These are phyloP conservation scores for Mycena latifolia DNA, from an alignment of 768 basidiomycete genomes.

Conservation along the genomic window DNA sequence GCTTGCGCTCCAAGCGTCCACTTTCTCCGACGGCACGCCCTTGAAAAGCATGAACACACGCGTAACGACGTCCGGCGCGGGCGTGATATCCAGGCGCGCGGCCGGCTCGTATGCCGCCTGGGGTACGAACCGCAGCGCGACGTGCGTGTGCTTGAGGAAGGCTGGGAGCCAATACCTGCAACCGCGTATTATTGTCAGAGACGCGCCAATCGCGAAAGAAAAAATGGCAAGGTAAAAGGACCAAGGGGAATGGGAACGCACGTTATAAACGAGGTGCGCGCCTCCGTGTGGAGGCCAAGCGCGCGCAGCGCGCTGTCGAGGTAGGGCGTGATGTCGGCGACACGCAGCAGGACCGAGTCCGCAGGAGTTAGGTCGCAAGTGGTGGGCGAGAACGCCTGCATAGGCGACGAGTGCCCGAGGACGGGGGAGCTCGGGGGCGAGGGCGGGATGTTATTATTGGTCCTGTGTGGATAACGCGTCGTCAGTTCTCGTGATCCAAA, in stretches of 20 bases:
- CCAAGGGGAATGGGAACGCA: constrained; percentile 32
- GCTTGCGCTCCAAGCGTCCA: constrained; percentile 37
- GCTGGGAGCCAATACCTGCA: constrained; percentile 59
- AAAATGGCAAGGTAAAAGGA: too few relatives aligned
- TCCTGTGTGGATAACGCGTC: neutral
- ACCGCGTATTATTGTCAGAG: too few relatives aligned
- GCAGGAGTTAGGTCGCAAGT: constrained; percentile 36
- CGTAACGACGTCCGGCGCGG: constrained; percentile 56
- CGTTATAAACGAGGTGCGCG: constrained; percentile 62
- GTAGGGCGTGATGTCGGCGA: constrained; percentile 48
- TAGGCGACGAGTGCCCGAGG: neutral
- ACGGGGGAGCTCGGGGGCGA: constrained; percentile 16
- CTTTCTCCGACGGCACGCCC: constrained; percentile 46
- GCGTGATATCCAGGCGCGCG: constrained; percentile 52
- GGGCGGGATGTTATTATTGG: constrained; percentile 2
- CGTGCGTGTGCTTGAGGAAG: constrained; percentile 51
- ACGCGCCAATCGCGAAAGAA: too few relatives aligned
- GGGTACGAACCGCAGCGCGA: constrained; percentile 60
- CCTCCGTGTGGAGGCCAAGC: constrained; percentile 56
- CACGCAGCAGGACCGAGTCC: constrained; percentile 47
- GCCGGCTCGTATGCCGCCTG: constrained; percentile 56
- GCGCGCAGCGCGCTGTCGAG: constrained; percentile 47
- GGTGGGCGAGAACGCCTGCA: constrained; percentile 18
- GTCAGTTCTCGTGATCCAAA: too few relatives aligned
- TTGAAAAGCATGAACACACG: constrained; percentile 64